These are phyloP conservation scores for Colletotrichum godetiae DNA, from an alignment of 2,329 filamentous ascomycete species.

Conservation along the genomic window DNA sequence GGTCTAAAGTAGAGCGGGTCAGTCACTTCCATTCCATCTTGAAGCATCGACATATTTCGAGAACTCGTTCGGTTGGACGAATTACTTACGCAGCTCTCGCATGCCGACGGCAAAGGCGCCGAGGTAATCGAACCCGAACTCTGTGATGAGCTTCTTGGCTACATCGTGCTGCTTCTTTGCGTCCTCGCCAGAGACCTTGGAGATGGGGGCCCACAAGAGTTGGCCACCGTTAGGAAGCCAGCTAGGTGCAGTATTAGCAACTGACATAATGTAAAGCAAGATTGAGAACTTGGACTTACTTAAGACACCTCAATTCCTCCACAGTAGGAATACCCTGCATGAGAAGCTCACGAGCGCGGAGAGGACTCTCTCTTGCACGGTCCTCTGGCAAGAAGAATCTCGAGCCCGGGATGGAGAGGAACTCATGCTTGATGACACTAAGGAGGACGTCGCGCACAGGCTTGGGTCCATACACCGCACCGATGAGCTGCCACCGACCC, in stretches of 20 bases:
- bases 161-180: constrained; percentile 48
- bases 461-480: constrained; percentile 51
- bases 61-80: no score
- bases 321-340: constrained; percentile 50
- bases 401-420: constrained; percentile 46
- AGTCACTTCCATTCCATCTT: background rate
- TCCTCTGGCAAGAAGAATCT: constrained; percentile 49
- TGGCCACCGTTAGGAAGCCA: constrained; percentile 53
- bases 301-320: constrained; percentile 51
- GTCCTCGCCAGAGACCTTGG: constrained; percentile 47
- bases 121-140: constrained; percentile 45
- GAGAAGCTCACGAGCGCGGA: constrained; percentile 39
- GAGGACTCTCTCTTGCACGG: constrained; percentile 44
- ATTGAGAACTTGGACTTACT: constrained; percentile 38
- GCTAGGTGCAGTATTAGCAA: constrained; percentile 52
- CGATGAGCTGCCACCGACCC: constrained; percentile 60
- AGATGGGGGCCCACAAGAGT: constrained; percentile 51
- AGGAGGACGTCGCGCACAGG: constrained; percentile 46
- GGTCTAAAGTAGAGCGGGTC: constrained; percentile 41
- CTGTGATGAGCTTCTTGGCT: constrained; percentile 40
- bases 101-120: constrained; percentile 45
- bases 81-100: constrained; percentile 40
- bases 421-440: constrained; percentile 47
- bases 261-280: constrained; percentile 49
- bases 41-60: background rate